Conservation (phyloP, 768 basidiomycete genomes). For the Polyporus arcularius region DNA sequence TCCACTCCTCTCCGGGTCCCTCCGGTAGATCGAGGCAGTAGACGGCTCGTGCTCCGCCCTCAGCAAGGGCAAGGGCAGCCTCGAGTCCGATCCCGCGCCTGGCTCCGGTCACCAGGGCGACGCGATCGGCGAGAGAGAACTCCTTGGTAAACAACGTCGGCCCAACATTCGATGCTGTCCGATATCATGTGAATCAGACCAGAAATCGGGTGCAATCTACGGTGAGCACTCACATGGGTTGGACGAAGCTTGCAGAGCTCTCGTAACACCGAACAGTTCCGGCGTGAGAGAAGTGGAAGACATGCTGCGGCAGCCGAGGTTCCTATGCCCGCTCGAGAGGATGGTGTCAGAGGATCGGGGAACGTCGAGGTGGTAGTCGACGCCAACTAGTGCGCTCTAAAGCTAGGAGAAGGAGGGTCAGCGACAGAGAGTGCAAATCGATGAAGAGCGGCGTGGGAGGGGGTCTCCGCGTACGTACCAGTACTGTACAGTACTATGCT, state of each 20-base stretch:
- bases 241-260: not conserved
- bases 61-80: constrained; percentile 70
- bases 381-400: no score
- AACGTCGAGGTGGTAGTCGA: no score
- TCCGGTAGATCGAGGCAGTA: constrained; percentile 67
- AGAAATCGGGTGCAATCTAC: not conserved
- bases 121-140: constrained; percentile 31
- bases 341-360: no score
- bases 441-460: no score
- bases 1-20: constrained; percentile 58
- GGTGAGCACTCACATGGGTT: not conserved
- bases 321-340: not conserved
- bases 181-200: not conserved
- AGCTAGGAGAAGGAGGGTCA: no score
- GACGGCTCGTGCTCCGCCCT: constrained; percentile 66
- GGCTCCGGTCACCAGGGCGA: constrained; percentile 39
- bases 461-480: no score
- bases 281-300: not conserved
- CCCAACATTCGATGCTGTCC: no score
- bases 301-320: no score
- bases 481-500: no score
- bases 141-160: constrained; percentile 26
- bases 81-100: constrained; percentile 71
- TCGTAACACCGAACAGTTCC: not conserved
- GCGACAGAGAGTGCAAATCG: no score